Evolutionary conservation across 2,329 filamentous ascomycete genomes (phyloP), one percentile per base, ranked within the genome.

Genomic region (Cadophora sp.): DNA sequence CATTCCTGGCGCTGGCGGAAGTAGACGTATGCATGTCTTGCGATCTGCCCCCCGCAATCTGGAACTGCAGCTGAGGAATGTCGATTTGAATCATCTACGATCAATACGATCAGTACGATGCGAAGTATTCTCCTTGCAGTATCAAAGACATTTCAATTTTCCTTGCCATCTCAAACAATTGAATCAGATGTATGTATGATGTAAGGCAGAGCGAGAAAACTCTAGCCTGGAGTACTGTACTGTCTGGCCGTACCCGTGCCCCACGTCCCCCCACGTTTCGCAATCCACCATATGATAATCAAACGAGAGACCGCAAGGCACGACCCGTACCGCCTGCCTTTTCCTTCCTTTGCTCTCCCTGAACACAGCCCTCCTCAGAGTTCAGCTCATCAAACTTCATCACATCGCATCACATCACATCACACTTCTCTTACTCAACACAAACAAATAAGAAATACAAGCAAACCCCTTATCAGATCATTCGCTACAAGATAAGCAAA

Each of bases 191-290:
- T 14, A 12, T 37, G 34, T 8, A 53, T 43, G 40, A 43, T 43
- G 40, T 34, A 34, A 34, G 31, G 11, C 31, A 34, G 31, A 34
- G 11, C 31, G 31, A 34, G 31, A 11, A 34, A 11, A 34, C 31
- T 34, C 31, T 34, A 6, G 31, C 31, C 31, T n/a, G n/a, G n/a
- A n/a, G n/a, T n/a, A n/a, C n/a, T n/a, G n/a, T n/a, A n/a, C n/a
- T n/a, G n/a, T 37, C 40, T 43, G 40, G 40, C 12, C 40, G 2
- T 16, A 14, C 16, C 12, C 6, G 40, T 16, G 34, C 50, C 50
- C 62, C 62, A 64, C 62, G 62, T 56, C 40, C n/a, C 53, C 56
- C 56, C 56, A 59, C 56, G 56, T 59, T 40, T 40, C 31, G 56
- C 34, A 59, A 27, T 14, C 56, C 31, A 46, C 62, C 37, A 51